phyloP scores from a whole-genome alignment of 192 early-diverging fungal genomes.

The Coemansia sp. region DNA sequence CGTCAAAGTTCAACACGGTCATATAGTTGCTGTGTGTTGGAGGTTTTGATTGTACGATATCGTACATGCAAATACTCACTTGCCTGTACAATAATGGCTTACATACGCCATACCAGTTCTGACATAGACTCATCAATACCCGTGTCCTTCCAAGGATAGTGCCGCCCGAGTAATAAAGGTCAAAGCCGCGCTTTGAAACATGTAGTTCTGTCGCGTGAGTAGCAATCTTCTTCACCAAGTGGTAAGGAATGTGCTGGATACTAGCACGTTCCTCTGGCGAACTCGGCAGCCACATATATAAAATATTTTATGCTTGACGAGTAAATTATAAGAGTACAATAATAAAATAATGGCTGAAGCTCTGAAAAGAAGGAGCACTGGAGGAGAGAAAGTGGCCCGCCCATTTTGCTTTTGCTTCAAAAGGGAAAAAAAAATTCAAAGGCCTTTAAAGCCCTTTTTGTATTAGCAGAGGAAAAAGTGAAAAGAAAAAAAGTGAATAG shows the following conservation, averaged over 20 bases:
- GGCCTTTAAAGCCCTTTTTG: not conserved
- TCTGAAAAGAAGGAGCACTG: not conserved
- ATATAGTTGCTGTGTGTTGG: too few species aligned
- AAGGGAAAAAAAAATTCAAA: not conserved
- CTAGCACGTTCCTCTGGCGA: not conserved
- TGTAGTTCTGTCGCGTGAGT: not conserved
- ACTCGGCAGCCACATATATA: not conserved
- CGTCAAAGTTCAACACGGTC: not conserved
- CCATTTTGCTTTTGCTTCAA: not conserved
- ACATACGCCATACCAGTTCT: conserved; percentile 2
- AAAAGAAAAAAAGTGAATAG: not conserved
- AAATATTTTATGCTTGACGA: not conserved
- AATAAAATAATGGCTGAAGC: not conserved
- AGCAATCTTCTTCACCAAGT: not conserved
- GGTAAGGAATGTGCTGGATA: not conserved
- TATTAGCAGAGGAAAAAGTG: not conserved
- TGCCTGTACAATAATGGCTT: not conserved
- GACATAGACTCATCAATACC: not conserved
- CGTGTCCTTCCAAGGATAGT: too few species aligned
- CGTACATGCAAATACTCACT: not conserved
- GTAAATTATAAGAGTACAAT: not conserved
- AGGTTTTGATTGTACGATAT: not conserved
- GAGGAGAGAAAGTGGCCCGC: not conserved
- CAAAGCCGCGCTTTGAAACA: not conserved
- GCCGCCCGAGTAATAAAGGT: not conserved